Conservation (phyloP, 2,329 filamentous ascomycete genomes). For the Botrytis galanthina region DNA sequence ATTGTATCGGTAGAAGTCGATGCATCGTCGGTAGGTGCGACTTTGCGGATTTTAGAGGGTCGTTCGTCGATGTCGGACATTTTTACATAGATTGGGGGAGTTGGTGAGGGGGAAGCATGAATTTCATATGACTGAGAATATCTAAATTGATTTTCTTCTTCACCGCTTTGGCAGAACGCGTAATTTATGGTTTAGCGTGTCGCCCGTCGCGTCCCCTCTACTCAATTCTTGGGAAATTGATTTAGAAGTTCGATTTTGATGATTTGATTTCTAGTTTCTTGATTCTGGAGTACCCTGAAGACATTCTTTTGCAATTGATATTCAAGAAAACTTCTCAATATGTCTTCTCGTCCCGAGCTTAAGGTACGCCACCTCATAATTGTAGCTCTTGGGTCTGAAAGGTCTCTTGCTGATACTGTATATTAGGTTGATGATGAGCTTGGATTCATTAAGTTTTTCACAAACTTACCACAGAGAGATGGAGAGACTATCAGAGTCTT, state of each 20-base stretch:
- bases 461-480: conserved; percentile 70
- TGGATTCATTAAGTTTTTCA: conserved; percentile 96
- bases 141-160: conserved; percentile 8
- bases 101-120: not conserved
- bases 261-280: not conserved
- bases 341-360: conserved; percentile 70
- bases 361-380: conserved; percentile 50
- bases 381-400: not conserved
- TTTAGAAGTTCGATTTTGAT: not conserved
- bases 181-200: not conserved
- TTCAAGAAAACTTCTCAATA: conserved; percentile 40
- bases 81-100: not conserved
- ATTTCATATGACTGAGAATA: not conserved
- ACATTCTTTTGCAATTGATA: not conserved
- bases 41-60: conserved; percentile 21
- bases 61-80: conserved; percentile 20
- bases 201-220: conserved; percentile 11
- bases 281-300: not conserved
- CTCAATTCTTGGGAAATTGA: not conserved
- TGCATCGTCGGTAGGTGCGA: not conserved
- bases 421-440: conserved; percentile 87
- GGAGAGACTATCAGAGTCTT: conserved; percentile 84
- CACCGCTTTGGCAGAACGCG: conserved; percentile 17
- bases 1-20: not conserved
- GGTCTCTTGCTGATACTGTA: conserved; percentile 21